Evolutionary conservation across 345 rosid genomes (phyloP), one percentile per base, ranked within the genome.

Genomic region (Melastoma malabathricum): DNA sequence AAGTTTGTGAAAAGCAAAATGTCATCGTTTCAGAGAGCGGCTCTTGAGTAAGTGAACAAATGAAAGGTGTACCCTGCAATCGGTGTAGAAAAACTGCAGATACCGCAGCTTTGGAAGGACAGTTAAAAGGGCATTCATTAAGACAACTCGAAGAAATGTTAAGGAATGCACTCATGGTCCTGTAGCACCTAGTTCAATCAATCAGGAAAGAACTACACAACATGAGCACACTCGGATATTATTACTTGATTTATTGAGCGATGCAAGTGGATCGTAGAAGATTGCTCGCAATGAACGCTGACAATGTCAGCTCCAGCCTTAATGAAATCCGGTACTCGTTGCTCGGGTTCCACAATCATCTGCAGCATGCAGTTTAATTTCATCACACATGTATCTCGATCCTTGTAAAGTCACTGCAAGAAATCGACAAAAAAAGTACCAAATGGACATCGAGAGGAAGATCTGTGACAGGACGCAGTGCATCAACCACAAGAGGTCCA

Each of bases 301-400:
- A 92, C 86, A 27, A 92, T 87, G 65, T 87, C 96, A 53, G 98
- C 98, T 63, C 98, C 98, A 44, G 98, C 98, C 74, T 92, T 82
- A 72, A 92, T 87, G 65, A 92, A 92, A 74, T 92, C 96, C 5
- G 95, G 85, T 17, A 87, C 89, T 48, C 96, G 77, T 64, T 74
- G 89, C 25, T 92, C 96, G 0, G 98, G 98, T 64, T 92, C 96
- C 51, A 87, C 93, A 59, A 92, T 92, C 98, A 90, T 90, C 98
- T 90, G 76, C 55, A 65, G 10, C 38, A 31, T 5, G 38, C 5
- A 31, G 38, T 31, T 31, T 31, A 6, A 9, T 31, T 31, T 31
- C 9, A 9, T 7, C 7, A 2, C 3, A 31, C 7, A 31, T 31
- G 38, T 2, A 31, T 31, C 38, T 31, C 10, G 7, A 31, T 31